Evolutionary conservation across 441 rosid genomes (phyloP).

Genomic region (Croton setiger): DNA sequence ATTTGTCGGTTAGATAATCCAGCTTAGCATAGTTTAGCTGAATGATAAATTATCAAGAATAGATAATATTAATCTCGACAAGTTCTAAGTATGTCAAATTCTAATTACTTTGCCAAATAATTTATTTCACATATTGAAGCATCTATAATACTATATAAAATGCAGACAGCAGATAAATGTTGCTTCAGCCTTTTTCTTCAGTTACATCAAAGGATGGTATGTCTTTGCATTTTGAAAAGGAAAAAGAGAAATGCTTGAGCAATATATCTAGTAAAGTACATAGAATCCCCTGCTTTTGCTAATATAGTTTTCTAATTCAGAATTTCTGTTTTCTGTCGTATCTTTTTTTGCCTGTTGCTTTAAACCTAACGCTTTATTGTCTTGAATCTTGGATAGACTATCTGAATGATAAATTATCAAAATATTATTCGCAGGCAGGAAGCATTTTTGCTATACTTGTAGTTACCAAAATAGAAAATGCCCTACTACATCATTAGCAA

Average conservation of each 20-base stretch:
- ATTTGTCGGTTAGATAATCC: not conserved
- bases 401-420: not conserved
- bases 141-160: not conserved
- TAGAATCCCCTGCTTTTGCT: not conserved
- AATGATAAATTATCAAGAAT: not conserved
- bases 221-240: not conserved
- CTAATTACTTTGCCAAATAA: not conserved
- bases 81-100: not conserved
- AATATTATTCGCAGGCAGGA: not conserved
- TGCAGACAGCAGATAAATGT: not conserved
- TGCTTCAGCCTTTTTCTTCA: not conserved
- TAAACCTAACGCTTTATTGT: not conserved
- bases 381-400: not conserved
- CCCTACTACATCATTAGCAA: not conserved
- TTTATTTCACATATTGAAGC: not conserved
- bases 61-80: not conserved
- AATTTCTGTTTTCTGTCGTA: not conserved
- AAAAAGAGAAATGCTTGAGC: not conserved
- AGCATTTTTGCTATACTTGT: not conserved
- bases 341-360: not conserved
- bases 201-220: not conserved
- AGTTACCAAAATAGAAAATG: not conserved
- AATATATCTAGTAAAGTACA: not conserved
- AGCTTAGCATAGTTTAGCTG: not conserved
- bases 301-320: not conserved